A percentile compares a stretch with the other conserved stretches of the same genome.
Conservation (phyloP, 768 basidiomycete genomes). For the Rhodotorula toruloides region DNA sequence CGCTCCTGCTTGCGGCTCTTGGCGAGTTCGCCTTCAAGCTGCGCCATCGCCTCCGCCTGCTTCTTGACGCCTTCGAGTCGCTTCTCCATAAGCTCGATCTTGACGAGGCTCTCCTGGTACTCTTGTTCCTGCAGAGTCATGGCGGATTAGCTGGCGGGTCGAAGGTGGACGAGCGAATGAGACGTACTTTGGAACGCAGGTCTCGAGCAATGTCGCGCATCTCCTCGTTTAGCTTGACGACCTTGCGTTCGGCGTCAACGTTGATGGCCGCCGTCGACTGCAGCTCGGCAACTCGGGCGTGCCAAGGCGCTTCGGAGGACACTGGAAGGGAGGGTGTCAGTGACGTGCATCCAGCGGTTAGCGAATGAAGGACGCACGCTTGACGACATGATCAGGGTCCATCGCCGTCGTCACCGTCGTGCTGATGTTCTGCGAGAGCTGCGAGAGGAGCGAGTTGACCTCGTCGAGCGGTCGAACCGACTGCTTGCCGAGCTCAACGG, state of each 20-base stretch:
- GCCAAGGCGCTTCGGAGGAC: constrained; percentile 72
- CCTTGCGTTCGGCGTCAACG: constrained; percentile 84
- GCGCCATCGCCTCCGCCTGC: constrained; percentile 67
- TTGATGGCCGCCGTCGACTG: constrained; percentile 77
- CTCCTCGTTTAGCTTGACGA: constrained; percentile 78
- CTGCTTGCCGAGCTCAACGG: constrained; percentile 56
- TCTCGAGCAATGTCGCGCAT: constrained; percentile 78
- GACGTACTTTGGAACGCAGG: constrained; percentile 57
- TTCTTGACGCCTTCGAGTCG: constrained; percentile 85
- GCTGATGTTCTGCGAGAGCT: constrained; percentile 66
- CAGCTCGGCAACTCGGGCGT: constrained; percentile 71
- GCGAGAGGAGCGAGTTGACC: constrained; percentile 53
- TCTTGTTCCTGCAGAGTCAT: constrained; percentile 64
- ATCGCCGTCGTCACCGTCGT: constrained; percentile 65
- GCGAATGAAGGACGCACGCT: constrained; percentile 55
- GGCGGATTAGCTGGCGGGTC: not conserved
- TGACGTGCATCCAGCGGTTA: accelerated
- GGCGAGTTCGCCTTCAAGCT: constrained; percentile 71
- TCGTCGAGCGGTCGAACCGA: constrained; percentile 31
- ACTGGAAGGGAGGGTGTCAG: constrained; percentile 35
- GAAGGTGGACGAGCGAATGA: not conserved
- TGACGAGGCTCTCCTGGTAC: constrained; percentile 80
- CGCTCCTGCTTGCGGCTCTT: constrained; percentile 83
- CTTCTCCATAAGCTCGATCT: constrained; percentile 91
- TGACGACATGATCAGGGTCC: constrained; percentile 71